Evolutionary conservation across 805 yeast genomes (phyloP).

Genomic region (Kuraishia cidri): DNA sequence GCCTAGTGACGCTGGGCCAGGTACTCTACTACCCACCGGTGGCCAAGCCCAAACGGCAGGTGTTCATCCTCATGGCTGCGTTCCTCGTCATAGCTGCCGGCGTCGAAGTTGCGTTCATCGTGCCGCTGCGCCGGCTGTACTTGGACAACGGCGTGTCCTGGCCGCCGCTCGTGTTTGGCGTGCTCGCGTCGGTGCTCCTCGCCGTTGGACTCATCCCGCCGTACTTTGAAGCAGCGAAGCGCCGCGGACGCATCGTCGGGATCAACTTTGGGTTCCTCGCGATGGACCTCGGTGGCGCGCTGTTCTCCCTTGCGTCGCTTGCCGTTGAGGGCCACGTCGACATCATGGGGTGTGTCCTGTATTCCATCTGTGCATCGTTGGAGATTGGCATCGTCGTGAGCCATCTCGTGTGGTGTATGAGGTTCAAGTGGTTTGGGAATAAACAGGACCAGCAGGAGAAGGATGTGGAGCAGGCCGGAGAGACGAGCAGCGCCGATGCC

Average conservation of each 20-base stretch:
- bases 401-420: conserved; percentile 61
- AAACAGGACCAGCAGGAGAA: conserved; percentile 2
- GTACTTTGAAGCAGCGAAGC: conserved; percentile 41
- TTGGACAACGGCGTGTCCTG: conserved; percentile 28
- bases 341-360: conserved; percentile 70
- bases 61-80: conserved; percentile 17
- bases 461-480: conserved; percentile 1
- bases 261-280: conserved; percentile 40
- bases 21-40: conserved; percentile 46
- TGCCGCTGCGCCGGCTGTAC: conserved; percentile 39
- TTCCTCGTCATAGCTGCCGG: conserved; percentile 28
- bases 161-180: conserved; percentile 39
- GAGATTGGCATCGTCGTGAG: conserved; percentile 72
- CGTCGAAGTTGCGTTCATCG: conserved; percentile 37
- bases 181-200: conserved; percentile 36
- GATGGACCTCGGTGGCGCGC: conserved; percentile 45
- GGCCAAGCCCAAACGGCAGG: conserved; percentile 16
- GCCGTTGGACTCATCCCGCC: conserved; percentile 49
- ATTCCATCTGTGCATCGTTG: conserved; percentile 60
- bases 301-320: conserved; percentile 53
- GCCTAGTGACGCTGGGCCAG: conserved; percentile 38
- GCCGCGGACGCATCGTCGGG: conserved; percentile 46
- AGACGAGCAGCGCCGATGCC: not conserved
- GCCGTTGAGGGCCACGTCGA: conserved; percentile 49
- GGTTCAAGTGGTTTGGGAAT: conserved; percentile 21